These are phyloP conservation scores for Blattamonas nauphoetae DNA, from an alignment of 78 protist species.

Conservation along the genomic window DNA sequence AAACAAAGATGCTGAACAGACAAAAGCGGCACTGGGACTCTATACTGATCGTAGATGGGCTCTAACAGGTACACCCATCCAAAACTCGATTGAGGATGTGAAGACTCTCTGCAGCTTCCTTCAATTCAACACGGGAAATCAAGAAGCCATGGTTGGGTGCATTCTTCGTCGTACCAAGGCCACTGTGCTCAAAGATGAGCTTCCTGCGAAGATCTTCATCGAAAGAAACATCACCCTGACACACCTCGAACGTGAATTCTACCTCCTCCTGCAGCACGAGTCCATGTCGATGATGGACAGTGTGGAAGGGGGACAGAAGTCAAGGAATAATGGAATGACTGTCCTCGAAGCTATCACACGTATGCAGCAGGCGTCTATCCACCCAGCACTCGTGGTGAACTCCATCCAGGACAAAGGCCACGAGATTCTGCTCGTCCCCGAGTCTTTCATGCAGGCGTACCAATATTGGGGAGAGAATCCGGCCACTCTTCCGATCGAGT, in stretches of 20 bases:
- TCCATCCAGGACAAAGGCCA: background rate
- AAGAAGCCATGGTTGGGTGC: background rate
- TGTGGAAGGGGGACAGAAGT: background rate
- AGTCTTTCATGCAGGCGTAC: background rate
- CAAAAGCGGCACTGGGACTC: background rate
- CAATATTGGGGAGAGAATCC: background rate
- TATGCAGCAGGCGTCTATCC: conserved; percentile 5
- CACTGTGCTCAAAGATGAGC: background rate
- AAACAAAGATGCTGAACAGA: background rate
- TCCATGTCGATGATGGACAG: background rate
- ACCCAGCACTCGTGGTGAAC: conserved; percentile 9
- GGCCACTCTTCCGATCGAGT: background rate
- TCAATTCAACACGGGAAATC: background rate
- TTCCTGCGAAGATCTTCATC: background rate
- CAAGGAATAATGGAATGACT: background rate
- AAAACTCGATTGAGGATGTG: conserved; percentile 1
- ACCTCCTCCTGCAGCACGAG: background rate
- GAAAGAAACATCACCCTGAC: background rate
- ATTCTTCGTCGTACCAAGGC: background rate
- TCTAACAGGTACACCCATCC: conserved; percentile 18
- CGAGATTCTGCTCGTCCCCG: background rate
- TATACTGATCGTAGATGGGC: conserved; percentile 8
- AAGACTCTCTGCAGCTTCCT: conserved; percentile 7
- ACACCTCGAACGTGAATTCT: conserved; percentile 4
- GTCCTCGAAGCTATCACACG: background rate